Conservation (phyloP, 2,329 filamentous ascomycete genomes). For the Fusarium armeniacum region DNA sequence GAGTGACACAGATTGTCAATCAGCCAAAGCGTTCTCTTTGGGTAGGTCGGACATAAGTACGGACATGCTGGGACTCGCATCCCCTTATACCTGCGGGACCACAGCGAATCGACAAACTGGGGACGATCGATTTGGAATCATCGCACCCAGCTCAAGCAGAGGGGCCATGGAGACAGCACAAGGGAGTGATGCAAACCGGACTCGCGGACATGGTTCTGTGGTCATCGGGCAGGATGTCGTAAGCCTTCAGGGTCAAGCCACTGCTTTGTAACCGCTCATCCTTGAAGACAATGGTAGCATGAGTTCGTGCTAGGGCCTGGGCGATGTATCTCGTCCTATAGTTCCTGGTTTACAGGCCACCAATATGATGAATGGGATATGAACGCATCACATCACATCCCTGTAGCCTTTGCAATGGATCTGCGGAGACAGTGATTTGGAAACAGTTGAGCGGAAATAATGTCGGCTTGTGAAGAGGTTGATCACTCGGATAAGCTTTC, state of each 20-base stretch:
- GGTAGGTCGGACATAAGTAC: not conserved
- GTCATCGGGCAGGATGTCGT: conserved; percentile 13
- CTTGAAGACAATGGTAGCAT: conserved; percentile 16
- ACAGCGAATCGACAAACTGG: not conserved
- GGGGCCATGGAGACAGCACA: conserved; percentile 6
- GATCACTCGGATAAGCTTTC: conserved; percentile 6
- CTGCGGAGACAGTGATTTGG: no score
- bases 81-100: conserved; percentile 30
- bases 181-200: conserved; percentile 19
- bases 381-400: conserved; percentile 18
- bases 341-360: conserved; percentile 7
- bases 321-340: conserved; percentile 6
- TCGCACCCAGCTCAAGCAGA: conserved; percentile 1
- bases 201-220: conserved; percentile 19
- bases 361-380: conserved; percentile 14
- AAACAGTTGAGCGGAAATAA: not conserved
- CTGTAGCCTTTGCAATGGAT: not conserved
- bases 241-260: conserved; percentile 5
- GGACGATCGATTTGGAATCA: conserved; percentile 4
- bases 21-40: not conserved
- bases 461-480: not conserved
- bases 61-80: not conserved
- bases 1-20: not conserved
- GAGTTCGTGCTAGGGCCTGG: conserved; percentile 19
- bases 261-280: conserved; percentile 1